Base-by-base conservation (phyloP, 257 asterid species). In the Solanum chilense region DNA sequence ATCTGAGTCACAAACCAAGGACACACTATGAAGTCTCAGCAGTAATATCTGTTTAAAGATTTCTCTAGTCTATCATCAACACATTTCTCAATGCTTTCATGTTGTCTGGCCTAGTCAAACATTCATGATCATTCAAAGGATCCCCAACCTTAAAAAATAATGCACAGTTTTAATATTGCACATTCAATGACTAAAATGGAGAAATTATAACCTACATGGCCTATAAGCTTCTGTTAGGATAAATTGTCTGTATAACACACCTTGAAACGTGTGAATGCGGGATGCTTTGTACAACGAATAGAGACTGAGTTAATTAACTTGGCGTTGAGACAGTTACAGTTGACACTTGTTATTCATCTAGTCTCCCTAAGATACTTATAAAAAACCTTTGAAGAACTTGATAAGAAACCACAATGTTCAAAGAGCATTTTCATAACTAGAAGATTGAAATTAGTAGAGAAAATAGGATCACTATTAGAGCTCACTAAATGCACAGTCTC, bases 71-170 rank as follows among this genome's bases (percentile, higher is more conserved):
- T 77, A 96, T 93, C 90, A 90, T 91, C 60, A 92, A 35, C 3
- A 96, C 89, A 13, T 88, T 92, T 85, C 98, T 89, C 1, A 96
- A 94, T 11, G 95, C 91, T 69, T 91, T 85, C 98, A 96, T 94
- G 92, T 92, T 91, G 82, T 94, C 98, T n/a, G 98, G 98, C 89
- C 94, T 88, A 14, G 86, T 64, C 98, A 98, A 94, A 74, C 98
- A 96, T 44, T 90, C 92, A 29, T 96, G 98, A 85, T 96, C 98
- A 85, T 88, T 85, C 21, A 39, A 86, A 1, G 98, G 96, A 90
- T 96, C 98, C 85, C 98, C 98, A 10, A 96, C 98, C 98, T 94
- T 86, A 3, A 86, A 90, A 88, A 89, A 89, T 80, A 21, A 25
- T 25, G 14, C 14, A 44, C 23, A 25, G 45, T 45, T 45, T 77